phyloP scores from a whole-genome alignment of 75 land plant species.

The Larix kaempferi region DNA sequence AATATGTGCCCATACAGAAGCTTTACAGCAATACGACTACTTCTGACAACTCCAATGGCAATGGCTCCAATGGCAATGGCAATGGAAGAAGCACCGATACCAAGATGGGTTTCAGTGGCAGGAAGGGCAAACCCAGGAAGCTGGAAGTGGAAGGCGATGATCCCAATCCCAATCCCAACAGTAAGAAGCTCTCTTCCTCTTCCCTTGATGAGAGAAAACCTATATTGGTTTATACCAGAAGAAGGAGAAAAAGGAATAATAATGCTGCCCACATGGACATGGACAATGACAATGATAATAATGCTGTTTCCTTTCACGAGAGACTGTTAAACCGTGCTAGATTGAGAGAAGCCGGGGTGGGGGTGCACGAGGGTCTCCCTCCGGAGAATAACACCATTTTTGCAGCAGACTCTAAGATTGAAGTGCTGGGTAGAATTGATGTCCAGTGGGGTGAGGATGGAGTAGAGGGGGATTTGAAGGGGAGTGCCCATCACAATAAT shows the following conservation, averaged over 20 bases:
- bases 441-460: background rate
- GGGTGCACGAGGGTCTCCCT: background rate
- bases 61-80: background rate
- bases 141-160: background rate
- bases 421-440: background rate
- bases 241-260: background rate
- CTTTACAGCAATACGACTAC: background rate
- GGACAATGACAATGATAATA: background rate
- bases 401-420: background rate
- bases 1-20: background rate
- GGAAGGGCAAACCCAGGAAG: constrained; percentile 6
- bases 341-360: background rate
- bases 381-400: background rate
- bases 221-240: constrained; percentile 3
- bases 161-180: background rate
- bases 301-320: background rate
- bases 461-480: background rate
- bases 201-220: background rate
- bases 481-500: too few species aligned
- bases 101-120: background rate
- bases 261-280: background rate
- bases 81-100: background rate
- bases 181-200: constrained; percentile 1
- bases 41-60: constrained; percentile 3
- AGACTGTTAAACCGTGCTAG: background rate